Percentiles rank a stretch among this genome's conserved stretches.
Conservation (phyloP, 441 rosid genomes). For the Croton laevigatus region DNA sequence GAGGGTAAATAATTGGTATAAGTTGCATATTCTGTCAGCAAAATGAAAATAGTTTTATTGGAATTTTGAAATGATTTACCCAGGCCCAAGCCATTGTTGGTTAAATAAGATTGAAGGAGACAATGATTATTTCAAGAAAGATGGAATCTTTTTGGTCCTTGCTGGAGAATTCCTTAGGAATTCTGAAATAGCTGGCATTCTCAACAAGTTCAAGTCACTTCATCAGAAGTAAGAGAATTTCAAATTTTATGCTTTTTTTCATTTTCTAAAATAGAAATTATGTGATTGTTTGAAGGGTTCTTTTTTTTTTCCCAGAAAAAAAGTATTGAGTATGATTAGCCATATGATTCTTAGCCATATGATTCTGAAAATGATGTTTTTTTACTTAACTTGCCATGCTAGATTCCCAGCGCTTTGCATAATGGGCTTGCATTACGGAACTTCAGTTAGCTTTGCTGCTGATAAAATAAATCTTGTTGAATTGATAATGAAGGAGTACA, state of each 20-base stretch:
- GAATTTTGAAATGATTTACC: slow-evolving; percentile 19
- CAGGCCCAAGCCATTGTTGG: slow-evolving; percentile 84
- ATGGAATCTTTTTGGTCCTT: slow-evolving; percentile 50
- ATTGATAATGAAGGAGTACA: slow-evolving; percentile 60
- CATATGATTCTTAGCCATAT: not conserved
- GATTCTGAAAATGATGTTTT: slow-evolving; percentile 8
- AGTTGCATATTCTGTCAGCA: not conserved
- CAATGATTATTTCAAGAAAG: slow-evolving; percentile 40
- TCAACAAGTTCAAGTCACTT: slow-evolving; percentile 66
- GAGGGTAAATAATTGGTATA: no score
- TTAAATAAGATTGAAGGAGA: slow-evolving; percentile 48
- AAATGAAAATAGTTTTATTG: not conserved
- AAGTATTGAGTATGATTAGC: slow-evolving; percentile 5
- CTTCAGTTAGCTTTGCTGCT: slow-evolving; percentile 38
- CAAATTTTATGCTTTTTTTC: not conserved
- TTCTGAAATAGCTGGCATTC: slow-evolving; percentile 30
- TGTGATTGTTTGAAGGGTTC: not conserved
- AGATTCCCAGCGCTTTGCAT: slow-evolving; percentile 65
- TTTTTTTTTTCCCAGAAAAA: not conserved
- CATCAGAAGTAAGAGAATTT: slow-evolving; percentile 60
- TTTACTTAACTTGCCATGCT: slow-evolving; percentile 18
- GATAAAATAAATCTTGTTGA: slow-evolving; percentile 43
- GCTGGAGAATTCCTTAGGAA: slow-evolving; percentile 46
- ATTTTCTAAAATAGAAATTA: no score
- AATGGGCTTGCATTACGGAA: slow-evolving; percentile 54